Evolutionary conservation across 192 early-diverging fungal species (phyloP), one percentile per base, ranked within the genome.

Genomic region (Phlyctochytrium planicorne): DNA sequence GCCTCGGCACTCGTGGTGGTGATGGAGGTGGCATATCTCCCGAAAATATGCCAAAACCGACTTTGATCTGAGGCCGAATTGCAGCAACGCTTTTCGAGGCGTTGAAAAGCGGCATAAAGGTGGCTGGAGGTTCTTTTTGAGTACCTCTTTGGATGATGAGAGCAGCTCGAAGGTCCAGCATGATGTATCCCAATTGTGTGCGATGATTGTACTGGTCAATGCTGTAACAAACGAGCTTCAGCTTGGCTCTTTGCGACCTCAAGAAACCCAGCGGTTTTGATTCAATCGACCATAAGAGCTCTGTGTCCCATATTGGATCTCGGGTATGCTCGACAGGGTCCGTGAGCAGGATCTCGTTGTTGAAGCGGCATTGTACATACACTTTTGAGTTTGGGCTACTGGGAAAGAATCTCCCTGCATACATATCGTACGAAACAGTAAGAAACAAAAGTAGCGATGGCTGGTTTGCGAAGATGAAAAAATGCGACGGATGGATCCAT

Each of bases 281-380:
- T 24, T 76, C 69, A 29, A 84, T 65, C 52, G 79, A 73, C 85
- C 85, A 87, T n/a, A 80, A 78, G 1, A 87, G 72, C 56, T 87
- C 85, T 10, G 85, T 85, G 72, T 87, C 85, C 65, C 73, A 87
- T 17, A 82, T 70, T 3, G 85, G 85, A 4, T 37, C 40, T n/a
- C 69, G 53, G 3, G 31, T 33, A 62, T 78, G 75, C 16, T 69
- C 72, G 32, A 79, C 79, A 3, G 85, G 83, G 57, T 87, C 83
- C 10, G 82, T 78, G 2, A 78, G 77, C 25, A 87, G 76, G 60
- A 85, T 86, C 65, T 87, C 85, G 55, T 77, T 74, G 75, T 87
- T 87, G 80, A 87, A 87, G 53, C 81, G 73, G 70, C 85, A 87
- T 56, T 87, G 85, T 4, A 82, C 53, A 79, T 85, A 85, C 20